Evolutionary conservation across 345 rosid species (phyloP), one percentile per base, ranked within the genome.

Genomic region (Acer saccharum): DNA sequence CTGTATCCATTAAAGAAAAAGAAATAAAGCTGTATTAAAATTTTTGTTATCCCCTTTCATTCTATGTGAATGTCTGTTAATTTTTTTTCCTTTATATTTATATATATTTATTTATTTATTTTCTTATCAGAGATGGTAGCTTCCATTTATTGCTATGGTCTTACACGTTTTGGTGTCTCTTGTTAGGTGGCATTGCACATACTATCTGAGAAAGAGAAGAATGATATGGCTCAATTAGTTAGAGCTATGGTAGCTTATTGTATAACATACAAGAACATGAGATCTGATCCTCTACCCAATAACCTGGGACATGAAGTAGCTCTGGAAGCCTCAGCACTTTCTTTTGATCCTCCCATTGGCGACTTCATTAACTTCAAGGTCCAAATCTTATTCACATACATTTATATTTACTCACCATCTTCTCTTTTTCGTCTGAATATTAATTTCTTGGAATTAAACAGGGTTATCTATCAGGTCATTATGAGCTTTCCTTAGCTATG

Each of bases 131-230:
- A 43, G 44, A 25, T 63, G 10, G 44, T 27, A 29, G 17, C 57
- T 10, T 75, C 72, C 21, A 29, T 25, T 68, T 75, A 16, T 63
- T 74, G 54, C 65, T 25, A 52, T 12, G 69, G 23, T 61, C 21
- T 73, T 54, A 76, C 60, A 48, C 18, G 64, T 25, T 65, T 68
- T 69, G 50, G 21, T 72, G 62, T 61, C 69, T 61, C 63, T 73
- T 82, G 72, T 79, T 86, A 96, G 99, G 99, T 90, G 83, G 94
- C 98, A 72, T 80, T 88, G 71, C 97, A 95, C 89, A 85, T 92
- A 76, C 82, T 91, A 65, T 86, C 97, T 60, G 93, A 90, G 43
- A 87, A 84, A 71, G 95, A 96, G 83, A 96, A 89, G 86, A 84
- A 85, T 77, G 89, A 83, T 77, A 79, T 96, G 76, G 80, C 86